phyloP scores from a whole-genome alignment of 306 rosid genomes.

The Ormosia emarginata region DNA sequence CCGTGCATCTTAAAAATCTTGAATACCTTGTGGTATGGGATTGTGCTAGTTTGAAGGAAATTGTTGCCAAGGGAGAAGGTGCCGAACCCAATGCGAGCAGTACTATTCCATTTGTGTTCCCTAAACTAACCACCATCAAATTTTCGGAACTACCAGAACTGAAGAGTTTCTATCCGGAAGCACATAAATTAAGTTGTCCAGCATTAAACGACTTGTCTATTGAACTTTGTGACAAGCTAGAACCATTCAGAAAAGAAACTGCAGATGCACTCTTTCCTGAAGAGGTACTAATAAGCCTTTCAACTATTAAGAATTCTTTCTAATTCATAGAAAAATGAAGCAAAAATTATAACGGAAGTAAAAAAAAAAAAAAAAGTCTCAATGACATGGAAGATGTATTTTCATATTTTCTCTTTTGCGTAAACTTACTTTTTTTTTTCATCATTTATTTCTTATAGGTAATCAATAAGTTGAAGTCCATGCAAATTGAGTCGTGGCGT shows the following conservation, averaged over 20 bases:
- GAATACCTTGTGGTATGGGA: neutral
- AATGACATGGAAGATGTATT: neutral
- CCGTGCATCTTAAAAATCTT: neutral
- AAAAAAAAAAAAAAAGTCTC: neutral
- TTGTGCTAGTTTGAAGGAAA: neutral
- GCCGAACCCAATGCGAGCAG: neutral
- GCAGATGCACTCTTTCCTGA: neutral
- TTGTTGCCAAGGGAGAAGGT: neutral
- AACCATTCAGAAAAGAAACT: neutral
- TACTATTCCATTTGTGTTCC: neutral
- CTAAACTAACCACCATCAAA: neutral
- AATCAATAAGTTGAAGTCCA: conserved; percentile 3
- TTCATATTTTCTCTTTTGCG: neutral
- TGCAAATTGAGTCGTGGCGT: neutral
- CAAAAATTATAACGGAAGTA: neutral
- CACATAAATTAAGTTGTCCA: neutral
- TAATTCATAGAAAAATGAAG: neutral
- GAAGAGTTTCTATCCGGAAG: neutral
- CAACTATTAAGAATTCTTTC: neutral
- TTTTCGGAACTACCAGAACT: neutral
- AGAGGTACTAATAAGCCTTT: neutral
- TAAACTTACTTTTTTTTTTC: neutral
- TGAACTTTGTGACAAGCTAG: neutral
- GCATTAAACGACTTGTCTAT: neutral
- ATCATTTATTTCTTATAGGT: neutral